Evolutionary conservation across 2,329 filamentous ascomycete species (phyloP).

Genomic region (Botryotinia globosa): DNA sequence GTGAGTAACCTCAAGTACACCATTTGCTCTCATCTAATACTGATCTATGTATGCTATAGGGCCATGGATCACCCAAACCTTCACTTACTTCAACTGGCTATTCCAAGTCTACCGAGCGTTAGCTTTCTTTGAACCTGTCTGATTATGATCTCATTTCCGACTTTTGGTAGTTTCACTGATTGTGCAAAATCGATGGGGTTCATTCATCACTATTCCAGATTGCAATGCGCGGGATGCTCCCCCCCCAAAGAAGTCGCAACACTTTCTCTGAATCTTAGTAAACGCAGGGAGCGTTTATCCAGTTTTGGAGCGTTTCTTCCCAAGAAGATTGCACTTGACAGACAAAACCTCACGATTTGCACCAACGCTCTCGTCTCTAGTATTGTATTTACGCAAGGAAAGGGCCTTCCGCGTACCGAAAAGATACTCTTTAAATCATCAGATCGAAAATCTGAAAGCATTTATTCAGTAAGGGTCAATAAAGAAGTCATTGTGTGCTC

Average conservation of each 20-base stretch:
- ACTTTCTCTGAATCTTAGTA: conserved; percentile 16
- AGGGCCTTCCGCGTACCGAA: not conserved
- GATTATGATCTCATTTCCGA: not conserved
- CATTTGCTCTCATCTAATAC: not conserved
- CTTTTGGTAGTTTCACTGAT: not conserved
- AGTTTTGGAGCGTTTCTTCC: conserved; percentile 22
- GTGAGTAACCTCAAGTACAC: not conserved
- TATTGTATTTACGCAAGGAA: conserved; percentile 5
- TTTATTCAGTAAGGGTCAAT: conserved; percentile 7
- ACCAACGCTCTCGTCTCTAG: conserved; percentile 15
- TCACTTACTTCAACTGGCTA: conserved; percentile 9
- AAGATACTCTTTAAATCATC: conserved; percentile 13
- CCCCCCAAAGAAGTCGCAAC: conserved; percentile 14
- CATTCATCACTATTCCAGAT: not conserved
- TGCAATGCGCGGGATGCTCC: conserved; percentile 15
- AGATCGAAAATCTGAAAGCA: not conserved
- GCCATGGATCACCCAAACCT: conserved; percentile 13
- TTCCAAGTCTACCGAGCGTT: conserved; percentile 11
- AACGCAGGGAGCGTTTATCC: conserved; percentile 21
- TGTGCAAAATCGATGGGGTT: not conserved
- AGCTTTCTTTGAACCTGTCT: not conserved
- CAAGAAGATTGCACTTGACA: conserved; percentile 9
- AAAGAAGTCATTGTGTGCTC: conserved; percentile 22
- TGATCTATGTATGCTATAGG: not conserved
- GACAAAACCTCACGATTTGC: conserved; percentile 20